phyloP scores from a whole-genome alignment of 257 asterid species.

The Solanum dulcamara region DNA sequence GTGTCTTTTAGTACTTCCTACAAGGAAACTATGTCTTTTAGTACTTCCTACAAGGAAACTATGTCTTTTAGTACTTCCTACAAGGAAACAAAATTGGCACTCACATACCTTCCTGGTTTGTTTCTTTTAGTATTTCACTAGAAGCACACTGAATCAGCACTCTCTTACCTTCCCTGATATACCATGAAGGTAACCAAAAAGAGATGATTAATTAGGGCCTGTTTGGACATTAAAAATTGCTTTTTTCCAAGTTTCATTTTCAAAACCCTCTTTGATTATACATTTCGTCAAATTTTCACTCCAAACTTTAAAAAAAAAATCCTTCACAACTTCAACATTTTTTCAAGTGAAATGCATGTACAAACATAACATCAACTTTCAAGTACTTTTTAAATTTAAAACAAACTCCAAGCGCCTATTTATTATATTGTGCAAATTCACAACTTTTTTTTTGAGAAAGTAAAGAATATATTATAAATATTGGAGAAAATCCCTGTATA shows the following conservation, averaged over 20 bases:
- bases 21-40: too few relatives aligned
- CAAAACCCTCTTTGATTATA: neutral
- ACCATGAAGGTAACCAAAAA: neutral
- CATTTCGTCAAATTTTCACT: neutral
- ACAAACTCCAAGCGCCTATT: neutral
- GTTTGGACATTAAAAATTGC: neutral
- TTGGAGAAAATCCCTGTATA: neutral
- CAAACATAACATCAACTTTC: neutral
- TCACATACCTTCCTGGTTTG: neutral
- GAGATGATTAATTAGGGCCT: neutral
- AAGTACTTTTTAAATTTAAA: neutral
- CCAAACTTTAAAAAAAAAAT: neutral
- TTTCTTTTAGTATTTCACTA: neutral
- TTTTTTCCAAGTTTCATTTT: neutral
- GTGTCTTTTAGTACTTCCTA: neutral
- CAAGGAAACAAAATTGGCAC: neutral
- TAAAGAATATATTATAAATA: neutral
- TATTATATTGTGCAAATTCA: neutral
- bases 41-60: neutral
- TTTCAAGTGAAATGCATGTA: neutral
- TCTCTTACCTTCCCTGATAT: neutral
- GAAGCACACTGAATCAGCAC: neutral
- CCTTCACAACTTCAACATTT: neutral
- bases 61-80: neutral
- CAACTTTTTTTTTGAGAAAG: neutral